Evolutionary conservation across 768 basidiomycete genomes (phyloP).

Genomic region (Tylopilus sp.): DNA sequence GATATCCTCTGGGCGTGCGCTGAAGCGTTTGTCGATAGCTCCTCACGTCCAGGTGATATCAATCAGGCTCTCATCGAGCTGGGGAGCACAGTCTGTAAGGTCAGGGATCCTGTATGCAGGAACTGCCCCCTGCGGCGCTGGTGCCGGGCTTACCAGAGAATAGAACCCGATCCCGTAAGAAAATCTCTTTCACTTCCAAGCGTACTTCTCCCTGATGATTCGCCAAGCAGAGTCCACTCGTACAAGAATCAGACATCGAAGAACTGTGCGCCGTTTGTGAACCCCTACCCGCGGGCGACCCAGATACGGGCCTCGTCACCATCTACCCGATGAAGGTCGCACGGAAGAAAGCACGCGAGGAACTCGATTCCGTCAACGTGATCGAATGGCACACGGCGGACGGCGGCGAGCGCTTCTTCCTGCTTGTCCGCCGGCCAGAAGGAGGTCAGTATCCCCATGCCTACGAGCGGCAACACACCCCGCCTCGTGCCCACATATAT

Average conservation of each 20-base stretch:
- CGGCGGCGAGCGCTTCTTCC: constrained; percentile 51
- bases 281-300: constrained; percentile 39
- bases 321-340: constrained; percentile 85
- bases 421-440: constrained; percentile 80
- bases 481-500: not conserved
- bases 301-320: constrained; percentile 43
- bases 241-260: constrained; percentile 59
- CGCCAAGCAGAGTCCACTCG: not conserved
- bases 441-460: constrained; percentile 49
- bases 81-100: constrained; percentile 90
- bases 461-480: not conserved
- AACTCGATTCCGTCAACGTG: constrained; percentile 82
- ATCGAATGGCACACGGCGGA: constrained; percentile 63
- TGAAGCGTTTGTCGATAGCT: constrained; percentile 55
- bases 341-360: constrained; percentile 80
- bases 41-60: constrained; percentile 68
- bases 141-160: constrained; percentile 60
- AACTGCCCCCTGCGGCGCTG: constrained; percentile 66
- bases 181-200: not conserved
- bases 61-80: constrained; percentile 95
- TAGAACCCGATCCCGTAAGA: constrained; percentile 14
- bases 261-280: constrained; percentile 71
- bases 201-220: not conserved
- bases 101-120: constrained; percentile 71
- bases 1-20: constrained; percentile 85